Conservation (phyloP, 176 grass and related monocot species). For the Echinochloa phyllopogon region DNA sequence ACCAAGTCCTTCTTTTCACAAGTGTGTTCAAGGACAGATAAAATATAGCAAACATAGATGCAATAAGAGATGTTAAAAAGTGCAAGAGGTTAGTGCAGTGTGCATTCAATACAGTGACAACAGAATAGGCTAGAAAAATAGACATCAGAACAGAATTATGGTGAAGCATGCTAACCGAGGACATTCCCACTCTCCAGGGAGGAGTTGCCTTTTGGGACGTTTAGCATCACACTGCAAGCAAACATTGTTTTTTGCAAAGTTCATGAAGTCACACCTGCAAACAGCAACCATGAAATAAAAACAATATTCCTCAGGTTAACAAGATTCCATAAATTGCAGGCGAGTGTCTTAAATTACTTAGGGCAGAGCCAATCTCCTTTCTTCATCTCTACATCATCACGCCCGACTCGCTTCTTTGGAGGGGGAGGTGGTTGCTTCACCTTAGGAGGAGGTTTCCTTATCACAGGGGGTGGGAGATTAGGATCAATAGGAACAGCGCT, state of each 20-base stretch:
- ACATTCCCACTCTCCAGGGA: constrained; percentile 98
- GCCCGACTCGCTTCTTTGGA: constrained; percentile 89
- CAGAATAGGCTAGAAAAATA: constrained; percentile 32
- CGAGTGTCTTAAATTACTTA: constrained; percentile 65
- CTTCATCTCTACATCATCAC: constrained; percentile 98
- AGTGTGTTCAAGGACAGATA: constrained; percentile 9
- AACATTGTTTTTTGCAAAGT: constrained; percentile 88
- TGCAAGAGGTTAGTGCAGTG: constrained; percentile 3
- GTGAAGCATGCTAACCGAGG: constrained; percentile 64
- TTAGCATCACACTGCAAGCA: constrained; percentile 95
- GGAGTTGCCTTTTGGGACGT: constrained; percentile 87
- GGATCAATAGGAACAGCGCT: constrained; percentile 88
- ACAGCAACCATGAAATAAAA: constrained; percentile 45
- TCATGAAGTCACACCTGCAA: constrained; percentile 99
- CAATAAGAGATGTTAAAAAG: constrained; percentile 13
- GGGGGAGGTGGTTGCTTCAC: constrained; percentile 86
- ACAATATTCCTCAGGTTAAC: constrained; percentile 29
- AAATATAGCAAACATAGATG: constrained; percentile 16
- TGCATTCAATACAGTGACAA: constrained; percentile 6
- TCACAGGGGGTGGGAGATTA: constrained; percentile 74
- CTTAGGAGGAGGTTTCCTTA: constrained; percentile 79
- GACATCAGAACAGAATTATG: constrained; percentile 19
- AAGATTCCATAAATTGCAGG: constrained; percentile 45
- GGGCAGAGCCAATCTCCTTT: constrained; percentile 99
- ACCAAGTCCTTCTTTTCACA: constrained; percentile 1